Evolutionary conservation across 495 filamentous ascomycete species (phyloP).

Genomic region (Xylaria palmicola): DNA sequence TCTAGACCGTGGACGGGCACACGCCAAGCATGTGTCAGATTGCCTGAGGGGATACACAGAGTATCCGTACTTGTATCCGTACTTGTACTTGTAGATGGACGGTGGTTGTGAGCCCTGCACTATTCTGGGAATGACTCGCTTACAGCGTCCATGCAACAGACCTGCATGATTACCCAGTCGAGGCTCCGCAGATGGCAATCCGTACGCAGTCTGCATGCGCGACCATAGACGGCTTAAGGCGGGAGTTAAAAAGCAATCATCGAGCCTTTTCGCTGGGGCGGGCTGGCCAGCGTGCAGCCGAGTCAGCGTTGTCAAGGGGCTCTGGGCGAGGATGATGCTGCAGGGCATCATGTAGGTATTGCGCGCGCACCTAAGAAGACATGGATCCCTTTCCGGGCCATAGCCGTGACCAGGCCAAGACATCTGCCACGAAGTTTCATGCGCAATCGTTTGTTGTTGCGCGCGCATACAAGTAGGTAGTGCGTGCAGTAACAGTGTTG

Average conservation of each 20-base stretch:
- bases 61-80: not conserved
- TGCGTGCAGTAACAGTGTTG: not conserved
- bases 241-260: not conserved
- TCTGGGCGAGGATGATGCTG: not conserved
- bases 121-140: constrained; percentile 14
- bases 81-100: too few relatives aligned
- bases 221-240: not conserved
- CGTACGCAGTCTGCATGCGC: not conserved
- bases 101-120: not conserved
- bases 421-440: not conserved
- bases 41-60: not conserved
- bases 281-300: not conserved
- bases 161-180: constrained; percentile 6
- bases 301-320: not conserved
- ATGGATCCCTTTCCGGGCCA: not conserved
- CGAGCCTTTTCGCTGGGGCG: not conserved
- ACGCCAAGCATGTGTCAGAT: constrained; percentile 9
- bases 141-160: not conserved
- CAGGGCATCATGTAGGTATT: not conserved
- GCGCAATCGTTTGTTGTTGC: not conserved
- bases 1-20: not conserved
- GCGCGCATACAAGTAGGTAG: not conserved
- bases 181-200: not conserved
- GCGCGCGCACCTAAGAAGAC: not conserved
- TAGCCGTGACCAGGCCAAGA: not conserved